These are phyloP conservation scores for Thraustochytrium sp. DNA, from an alignment of 352 stramenopile species.

Conservation along the genomic window DNA sequence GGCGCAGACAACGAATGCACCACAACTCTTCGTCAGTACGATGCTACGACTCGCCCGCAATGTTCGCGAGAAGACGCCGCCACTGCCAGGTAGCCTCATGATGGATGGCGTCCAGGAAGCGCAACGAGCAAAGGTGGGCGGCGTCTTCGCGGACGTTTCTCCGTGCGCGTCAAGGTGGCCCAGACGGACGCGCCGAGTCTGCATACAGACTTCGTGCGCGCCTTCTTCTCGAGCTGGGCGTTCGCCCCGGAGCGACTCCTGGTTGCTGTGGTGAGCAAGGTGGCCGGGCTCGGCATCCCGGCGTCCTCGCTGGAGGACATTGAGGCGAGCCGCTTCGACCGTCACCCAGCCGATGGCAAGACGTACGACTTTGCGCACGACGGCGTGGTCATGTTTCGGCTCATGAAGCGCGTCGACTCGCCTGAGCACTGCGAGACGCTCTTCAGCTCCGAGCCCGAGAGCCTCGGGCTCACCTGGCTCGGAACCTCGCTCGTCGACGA, in stretches of 20 bases:
- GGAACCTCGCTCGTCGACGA: background rate
- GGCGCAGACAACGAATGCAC: too few relatives aligned
- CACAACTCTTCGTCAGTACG: too few relatives aligned
- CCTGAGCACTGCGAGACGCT: background rate
- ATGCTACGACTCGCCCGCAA: too few relatives aligned
- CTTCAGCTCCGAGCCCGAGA: background rate
- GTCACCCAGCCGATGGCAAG: background rate
- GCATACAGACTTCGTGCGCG: background rate
- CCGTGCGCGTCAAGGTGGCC: too few relatives aligned
- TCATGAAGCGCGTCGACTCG: background rate
- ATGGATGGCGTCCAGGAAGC: too few relatives aligned
- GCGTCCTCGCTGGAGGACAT: background rate
- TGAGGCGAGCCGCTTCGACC: background rate
- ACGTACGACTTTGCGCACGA: slow-evolving; percentile 8
- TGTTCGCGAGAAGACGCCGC: too few relatives aligned
- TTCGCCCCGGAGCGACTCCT: background rate
- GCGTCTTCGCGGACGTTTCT: too few relatives aligned
- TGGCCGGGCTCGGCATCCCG: background rate
- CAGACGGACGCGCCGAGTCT: too few relatives aligned
- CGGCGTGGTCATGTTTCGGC: background rate
- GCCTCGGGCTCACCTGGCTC: background rate
- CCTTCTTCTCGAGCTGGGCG: background rate
- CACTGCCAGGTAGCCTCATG: too few relatives aligned
- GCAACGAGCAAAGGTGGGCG: too few relatives aligned
- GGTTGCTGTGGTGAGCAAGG: background rate